Conservation (phyloP, 257 asterid species). For the Gentiana straminea region DNA sequence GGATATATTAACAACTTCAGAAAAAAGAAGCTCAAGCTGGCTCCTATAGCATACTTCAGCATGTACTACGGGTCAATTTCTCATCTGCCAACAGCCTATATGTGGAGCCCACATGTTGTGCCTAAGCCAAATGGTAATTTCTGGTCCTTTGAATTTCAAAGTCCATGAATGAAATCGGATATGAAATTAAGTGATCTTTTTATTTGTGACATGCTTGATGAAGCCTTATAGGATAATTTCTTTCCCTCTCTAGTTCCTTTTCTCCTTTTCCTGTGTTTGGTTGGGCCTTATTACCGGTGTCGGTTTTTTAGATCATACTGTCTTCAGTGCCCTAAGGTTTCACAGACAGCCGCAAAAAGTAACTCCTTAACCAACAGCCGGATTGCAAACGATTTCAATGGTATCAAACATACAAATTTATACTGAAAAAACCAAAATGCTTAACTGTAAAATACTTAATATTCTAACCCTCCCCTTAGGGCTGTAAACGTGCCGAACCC, state of each 20-base stretch:
- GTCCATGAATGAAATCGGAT: not conserved
- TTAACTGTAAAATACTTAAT: too few relatives aligned
- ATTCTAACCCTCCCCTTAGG: too few relatives aligned
- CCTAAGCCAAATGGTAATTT: slow-evolving; percentile 85
- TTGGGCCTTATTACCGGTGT: too few relatives aligned
- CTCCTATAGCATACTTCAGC: slow-evolving; percentile 95
- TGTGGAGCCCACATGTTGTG: slow-evolving; percentile 96
- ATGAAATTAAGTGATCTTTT: not conserved
- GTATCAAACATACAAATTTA: too few relatives aligned
- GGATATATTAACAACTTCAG: slow-evolving; percentile 82
- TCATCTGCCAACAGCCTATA: slow-evolving; percentile 96
- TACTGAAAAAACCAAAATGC: too few relatives aligned
- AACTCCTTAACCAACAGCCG: too few relatives aligned
- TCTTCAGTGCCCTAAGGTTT: too few relatives aligned
- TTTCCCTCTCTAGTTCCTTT: not conserved
- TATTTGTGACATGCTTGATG: not conserved
- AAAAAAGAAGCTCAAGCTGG: slow-evolving; percentile 78
- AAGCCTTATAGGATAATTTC: not conserved
- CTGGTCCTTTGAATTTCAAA: slow-evolving; percentile 5
- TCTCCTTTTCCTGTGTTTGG: not conserved
- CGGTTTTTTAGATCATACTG: too few relatives aligned
- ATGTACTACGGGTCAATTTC: slow-evolving; percentile 89
- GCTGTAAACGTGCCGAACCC: too few relatives aligned
- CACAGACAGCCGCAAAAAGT: too few relatives aligned
- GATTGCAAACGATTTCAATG: too few relatives aligned